Conservation (phyloP, 306 rosid genomes). For the Bauhinia variegata region DNA sequence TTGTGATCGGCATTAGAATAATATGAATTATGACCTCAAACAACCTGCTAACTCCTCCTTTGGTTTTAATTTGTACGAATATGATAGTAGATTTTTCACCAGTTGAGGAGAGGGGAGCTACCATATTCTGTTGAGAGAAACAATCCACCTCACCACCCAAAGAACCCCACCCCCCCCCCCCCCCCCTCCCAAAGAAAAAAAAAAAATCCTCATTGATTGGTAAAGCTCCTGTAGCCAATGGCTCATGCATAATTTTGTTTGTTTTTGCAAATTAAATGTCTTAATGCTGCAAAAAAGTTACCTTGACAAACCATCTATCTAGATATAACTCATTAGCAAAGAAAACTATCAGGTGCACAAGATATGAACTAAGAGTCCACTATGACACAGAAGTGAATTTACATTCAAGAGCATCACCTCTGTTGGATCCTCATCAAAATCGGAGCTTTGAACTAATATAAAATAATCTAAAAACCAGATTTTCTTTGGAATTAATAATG, state of each 20-base stretch:
- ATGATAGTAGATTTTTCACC: slow-evolving; percentile 2
- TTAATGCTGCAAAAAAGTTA: background rate
- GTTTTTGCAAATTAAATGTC: background rate
- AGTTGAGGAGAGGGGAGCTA: background rate
- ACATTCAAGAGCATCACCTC: slow-evolving; percentile 1
- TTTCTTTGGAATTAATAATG: slow-evolving; percentile 3
- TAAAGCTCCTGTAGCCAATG: too few relatives aligned
- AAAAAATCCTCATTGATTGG: too few relatives aligned
- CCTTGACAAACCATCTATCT: slow-evolving; percentile 5
- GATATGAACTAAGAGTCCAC: too few relatives aligned
- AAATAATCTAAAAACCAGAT: background rate
- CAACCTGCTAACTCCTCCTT: background rate
- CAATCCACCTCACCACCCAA: background rate
- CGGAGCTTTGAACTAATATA: too few relatives aligned
- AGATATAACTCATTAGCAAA: slow-evolving; percentile 5
- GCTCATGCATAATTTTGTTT: too few relatives aligned
- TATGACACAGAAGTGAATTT: background rate
- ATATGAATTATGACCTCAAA: background rate
- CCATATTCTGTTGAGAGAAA: background rate
- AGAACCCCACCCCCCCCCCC: too few relatives aligned
- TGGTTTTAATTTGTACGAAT: background rate
- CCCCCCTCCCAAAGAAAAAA: too few relatives aligned
- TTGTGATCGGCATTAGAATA: slow-evolving; percentile 7
- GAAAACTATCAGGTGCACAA: background rate
- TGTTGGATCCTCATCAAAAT: too few relatives aligned